These are phyloP conservation scores for Silene latifolia DNA, from an alignment of 148 eudicot genomes.

Conservation along the genomic window DNA sequence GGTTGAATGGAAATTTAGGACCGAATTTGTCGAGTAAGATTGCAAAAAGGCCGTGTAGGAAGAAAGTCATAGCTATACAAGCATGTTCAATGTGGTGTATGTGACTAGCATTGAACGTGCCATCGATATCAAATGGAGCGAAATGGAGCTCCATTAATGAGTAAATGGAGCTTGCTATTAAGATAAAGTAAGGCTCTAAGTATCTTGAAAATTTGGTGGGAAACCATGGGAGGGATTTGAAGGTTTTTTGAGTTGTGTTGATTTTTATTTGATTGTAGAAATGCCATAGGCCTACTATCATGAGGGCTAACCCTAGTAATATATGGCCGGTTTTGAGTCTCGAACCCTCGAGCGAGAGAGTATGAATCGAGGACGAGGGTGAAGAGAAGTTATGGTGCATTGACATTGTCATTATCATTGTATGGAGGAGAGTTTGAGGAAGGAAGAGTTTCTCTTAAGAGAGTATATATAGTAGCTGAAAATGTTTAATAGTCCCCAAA, in stretches of 20 bases:
- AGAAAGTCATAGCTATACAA: slow-evolving; percentile 31
- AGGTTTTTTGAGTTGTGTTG: neutral
- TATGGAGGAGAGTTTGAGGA: neutral
- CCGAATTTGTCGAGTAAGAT: slow-evolving; percentile 30
- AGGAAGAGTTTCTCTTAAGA: neutral
- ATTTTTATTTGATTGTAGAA: slow-evolving; percentile 9
- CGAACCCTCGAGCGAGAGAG: neutral
- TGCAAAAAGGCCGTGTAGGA: slow-evolving; percentile 27
- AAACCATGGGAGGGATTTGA: slow-evolving; percentile 26
- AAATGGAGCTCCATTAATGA: slow-evolving; percentile 25
- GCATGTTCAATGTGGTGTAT: slow-evolving; percentile 38
- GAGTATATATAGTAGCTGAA: too few species aligned
- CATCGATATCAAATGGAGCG: slow-evolving; percentile 27
- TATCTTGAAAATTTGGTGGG: slow-evolving; percentile 35
- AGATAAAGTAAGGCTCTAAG: slow-evolving; percentile 34
- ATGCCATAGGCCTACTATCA: slow-evolving; percentile 7
- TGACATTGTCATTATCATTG: neutral
- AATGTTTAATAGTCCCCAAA: too few species aligned
- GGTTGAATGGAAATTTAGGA: neutral
- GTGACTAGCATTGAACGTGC: slow-evolving; percentile 32
- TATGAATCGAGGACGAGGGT: neutral
- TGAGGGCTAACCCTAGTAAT: slow-evolving; percentile 5
- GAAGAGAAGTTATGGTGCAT: neutral
- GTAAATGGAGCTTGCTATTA: slow-evolving; percentile 29
- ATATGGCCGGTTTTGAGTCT: neutral